These are phyloP conservation scores for Telfairia occidentalis DNA, from an alignment of 331 rosid genomes.

Conservation along the genomic window DNA sequence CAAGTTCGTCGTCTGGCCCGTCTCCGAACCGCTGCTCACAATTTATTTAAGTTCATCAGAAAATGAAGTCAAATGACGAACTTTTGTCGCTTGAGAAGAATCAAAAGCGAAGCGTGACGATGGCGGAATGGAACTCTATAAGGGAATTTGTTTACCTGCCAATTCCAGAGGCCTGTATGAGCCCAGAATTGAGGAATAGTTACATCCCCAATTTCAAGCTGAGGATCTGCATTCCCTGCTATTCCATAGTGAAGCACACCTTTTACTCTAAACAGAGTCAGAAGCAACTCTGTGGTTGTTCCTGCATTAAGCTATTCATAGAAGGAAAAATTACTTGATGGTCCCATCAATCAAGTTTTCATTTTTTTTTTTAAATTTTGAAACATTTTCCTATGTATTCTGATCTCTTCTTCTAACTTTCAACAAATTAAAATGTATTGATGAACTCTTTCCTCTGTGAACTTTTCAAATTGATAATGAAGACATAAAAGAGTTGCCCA, in stretches of 20 bases:
- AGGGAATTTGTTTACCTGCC: constrained; percentile 46
- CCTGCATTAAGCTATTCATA: constrained; percentile 57
- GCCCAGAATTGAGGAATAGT: constrained; percentile 71
- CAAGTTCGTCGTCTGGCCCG: constrained; percentile 35
- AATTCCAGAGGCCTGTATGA: constrained; percentile 69
- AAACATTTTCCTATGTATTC: background rate
- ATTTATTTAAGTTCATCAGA: constrained; percentile 3
- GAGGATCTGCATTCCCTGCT: constrained; percentile 68
- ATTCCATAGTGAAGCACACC: constrained; percentile 64
- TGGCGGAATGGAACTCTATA: background rate
- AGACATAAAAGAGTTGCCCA: no score
- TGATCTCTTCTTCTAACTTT: background rate
- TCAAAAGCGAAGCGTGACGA: background rate
- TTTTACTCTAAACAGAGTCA: constrained; percentile 38
- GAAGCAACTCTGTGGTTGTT: constrained; percentile 45
- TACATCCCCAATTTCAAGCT: constrained; percentile 68
- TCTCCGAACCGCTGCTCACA: constrained; percentile 49
- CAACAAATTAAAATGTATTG: background rate
- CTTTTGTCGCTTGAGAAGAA: background rate
- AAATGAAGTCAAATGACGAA: background rate
- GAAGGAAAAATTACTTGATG: background rate
- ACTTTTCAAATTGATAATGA: background rate
- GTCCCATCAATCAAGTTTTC: background rate
- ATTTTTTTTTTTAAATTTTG: no score
- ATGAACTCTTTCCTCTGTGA: background rate